Evolutionary conservation across 352 stramenopile species (phyloP), one percentile per base, ranked within the genome.

Genomic region (Peronospora farinosa): DNA sequence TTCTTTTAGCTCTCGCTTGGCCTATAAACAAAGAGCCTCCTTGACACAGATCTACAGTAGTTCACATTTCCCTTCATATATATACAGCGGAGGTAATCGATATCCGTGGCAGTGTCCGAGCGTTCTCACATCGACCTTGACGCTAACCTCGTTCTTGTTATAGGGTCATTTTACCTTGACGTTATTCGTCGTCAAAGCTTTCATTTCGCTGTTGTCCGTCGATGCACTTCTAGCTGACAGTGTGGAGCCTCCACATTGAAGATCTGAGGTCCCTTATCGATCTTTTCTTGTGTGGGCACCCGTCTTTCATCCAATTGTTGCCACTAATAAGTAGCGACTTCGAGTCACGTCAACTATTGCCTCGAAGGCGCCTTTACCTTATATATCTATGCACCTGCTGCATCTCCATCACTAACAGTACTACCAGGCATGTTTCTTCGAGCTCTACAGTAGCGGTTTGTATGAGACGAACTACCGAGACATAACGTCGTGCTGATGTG

Each of bases 31-130:
- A 1, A 53, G 64, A 38, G 84, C 78, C 54, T 91, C 77, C 56
- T 92, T 95, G 2, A 65, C 51, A 47, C 82, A 81, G 57, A 91
- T 90, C 43, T 95, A 69, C 39, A 67, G 77, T 7, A 96, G 54
- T 19, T 71, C 59, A 53, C 92, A 93, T 57, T 90, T 90, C 64
- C 92, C 85, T 16, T 89, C 75, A 48, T 92, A 84, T 0, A 86
- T 86, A 55, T 95, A 96, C 35, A 95, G 58, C 54, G 87, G 21
- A 96, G 69, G 47, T 95, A 82, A 47, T 95, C 84, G 17, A 95
- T 87, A 33, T 79, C 84, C 12, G 81, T 82, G 3, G 75, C 36
- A 89, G 66, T 6, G 63, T 63, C 0, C 74, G 74, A 5, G 45
- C 2, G 40, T 50, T 7, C 36, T 42, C 12, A 47, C 54, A 13